A percentile compares a stretch with the other conserved stretches of the same genome.
Conservation (phyloP, 176 grass and related monocot genomes). For the Chrysopogon serrulatus region DNA sequence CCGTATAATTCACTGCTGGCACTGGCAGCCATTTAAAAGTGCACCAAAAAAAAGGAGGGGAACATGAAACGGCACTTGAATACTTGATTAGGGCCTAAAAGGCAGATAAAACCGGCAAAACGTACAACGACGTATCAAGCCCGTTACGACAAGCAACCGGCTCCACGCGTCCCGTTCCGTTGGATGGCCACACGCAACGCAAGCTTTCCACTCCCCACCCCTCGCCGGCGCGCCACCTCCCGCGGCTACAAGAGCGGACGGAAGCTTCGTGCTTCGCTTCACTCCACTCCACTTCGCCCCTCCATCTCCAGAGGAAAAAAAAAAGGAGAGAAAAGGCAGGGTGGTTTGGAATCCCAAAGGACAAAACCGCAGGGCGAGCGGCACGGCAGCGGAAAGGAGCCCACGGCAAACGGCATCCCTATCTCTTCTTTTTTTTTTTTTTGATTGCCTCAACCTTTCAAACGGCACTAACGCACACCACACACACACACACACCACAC, state of each 20-base stretch:
- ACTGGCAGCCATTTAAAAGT: not conserved
- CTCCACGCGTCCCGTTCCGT: constrained; percentile 29
- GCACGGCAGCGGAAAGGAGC: not conserved
- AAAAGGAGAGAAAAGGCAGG: not conserved
- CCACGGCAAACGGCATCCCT: constrained; percentile 23
- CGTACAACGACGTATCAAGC: constrained; percentile 37
- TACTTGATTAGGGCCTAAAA: constrained; percentile 1
- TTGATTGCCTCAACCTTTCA: too few relatives aligned
- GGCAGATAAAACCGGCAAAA: constrained; percentile 10
- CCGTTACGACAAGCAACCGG: not conserved
- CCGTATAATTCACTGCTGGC: not conserved
- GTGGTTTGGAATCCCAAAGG: constrained; percentile 4
- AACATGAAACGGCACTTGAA: not conserved
- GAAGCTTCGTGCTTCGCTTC: not conserved
- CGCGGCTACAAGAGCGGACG: not conserved
- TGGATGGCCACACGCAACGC: not conserved
- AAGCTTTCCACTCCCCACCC: not conserved
- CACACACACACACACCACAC: too few relatives aligned
- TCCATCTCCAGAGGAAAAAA: not conserved
- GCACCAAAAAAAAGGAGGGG: not conserved
- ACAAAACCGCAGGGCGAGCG: not conserved
- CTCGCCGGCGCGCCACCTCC: not conserved
- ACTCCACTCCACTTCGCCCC: not conserved
- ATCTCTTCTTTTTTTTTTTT: too few relatives aligned
- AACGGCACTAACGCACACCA: too few relatives aligned